Conservation (phyloP, 345 rosid species). For the Citrus reticulata region DNA sequence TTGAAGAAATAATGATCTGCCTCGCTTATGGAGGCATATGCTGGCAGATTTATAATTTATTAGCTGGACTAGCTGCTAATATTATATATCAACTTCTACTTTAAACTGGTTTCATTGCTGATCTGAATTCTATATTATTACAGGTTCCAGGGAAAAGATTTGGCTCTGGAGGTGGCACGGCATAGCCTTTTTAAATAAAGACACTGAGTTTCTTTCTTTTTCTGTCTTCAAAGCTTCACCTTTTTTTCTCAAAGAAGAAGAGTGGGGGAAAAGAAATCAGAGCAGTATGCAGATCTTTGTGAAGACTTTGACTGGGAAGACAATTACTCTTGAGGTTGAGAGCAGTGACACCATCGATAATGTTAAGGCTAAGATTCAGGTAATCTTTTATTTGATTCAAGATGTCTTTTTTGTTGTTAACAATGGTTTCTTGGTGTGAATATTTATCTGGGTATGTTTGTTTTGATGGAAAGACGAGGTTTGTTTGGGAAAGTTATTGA, state of each 20-base stretch:
- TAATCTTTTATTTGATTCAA: neutral
- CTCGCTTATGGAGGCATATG: constrained; percentile 19
- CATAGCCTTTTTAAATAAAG: no score
- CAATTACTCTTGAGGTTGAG: constrained; percentile 56
- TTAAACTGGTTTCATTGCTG: neutral
- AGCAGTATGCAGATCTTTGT: constrained; percentile 51
- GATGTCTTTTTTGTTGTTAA: neutral
- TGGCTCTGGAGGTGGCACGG: no score
- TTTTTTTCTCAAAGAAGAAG: neutral
- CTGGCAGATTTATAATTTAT: constrained; percentile 22
- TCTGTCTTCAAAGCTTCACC: neutral
- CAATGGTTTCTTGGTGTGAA: neutral
- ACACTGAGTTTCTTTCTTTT: neutral
- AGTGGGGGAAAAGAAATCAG: neutral
- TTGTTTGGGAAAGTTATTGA: neutral
- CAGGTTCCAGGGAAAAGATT: constrained; percentile 8
- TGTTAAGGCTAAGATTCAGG: constrained; percentile 60
- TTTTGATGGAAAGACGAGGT: neutral
- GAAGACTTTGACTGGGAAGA: constrained; percentile 53
- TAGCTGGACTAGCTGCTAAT: neutral
- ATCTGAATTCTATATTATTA: neutral
- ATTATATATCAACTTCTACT: neutral
- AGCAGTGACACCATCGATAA: constrained; percentile 53
- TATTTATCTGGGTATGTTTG: neutral
- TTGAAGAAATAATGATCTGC: constrained; percentile 17